A percentile compares a stretch with the other conserved stretches of the same genome.
phyloP scores from a whole-genome alignment of 257 asterid genomes.

The Verbascum thapsus region DNA sequence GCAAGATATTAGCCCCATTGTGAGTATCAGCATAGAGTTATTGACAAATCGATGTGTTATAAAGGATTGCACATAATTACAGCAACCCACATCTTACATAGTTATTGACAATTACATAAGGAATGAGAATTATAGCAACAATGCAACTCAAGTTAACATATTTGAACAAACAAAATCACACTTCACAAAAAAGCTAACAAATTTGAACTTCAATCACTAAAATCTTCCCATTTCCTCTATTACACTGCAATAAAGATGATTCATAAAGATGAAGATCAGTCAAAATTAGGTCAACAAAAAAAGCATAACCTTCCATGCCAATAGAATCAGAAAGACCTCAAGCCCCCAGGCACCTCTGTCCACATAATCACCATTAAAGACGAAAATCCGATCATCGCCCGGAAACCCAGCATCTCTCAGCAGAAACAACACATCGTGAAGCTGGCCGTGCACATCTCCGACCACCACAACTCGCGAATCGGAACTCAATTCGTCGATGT shows the following conservation, averaged over 20 bases:
- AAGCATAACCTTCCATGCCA: slow-evolving; percentile 99
- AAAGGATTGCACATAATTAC: background rate
- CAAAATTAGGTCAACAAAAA: too few species aligned
- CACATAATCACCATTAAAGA: slow-evolving; percentile 96
- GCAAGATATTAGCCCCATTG: slow-evolving; percentile 26
- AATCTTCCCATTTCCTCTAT: slow-evolving; percentile 16
- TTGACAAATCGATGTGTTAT: background rate
- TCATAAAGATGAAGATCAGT: too few species aligned
- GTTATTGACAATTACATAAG: background rate
- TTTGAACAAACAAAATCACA: slow-evolving; percentile 18
- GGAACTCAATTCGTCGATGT: slow-evolving; percentile 52
- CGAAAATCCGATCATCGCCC: slow-evolving; percentile 70
- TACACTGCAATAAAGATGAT: background rate
- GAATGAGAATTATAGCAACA: background rate
- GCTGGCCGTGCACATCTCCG: slow-evolving; percentile 96
- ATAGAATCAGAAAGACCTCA: slow-evolving; percentile 72
- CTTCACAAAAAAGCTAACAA: background rate
- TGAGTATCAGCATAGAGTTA: slow-evolving; percentile 17
- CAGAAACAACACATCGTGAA: slow-evolving; percentile 83
- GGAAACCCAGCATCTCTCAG: slow-evolving; percentile 81
- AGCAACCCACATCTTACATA: background rate
- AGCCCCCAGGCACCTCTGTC: slow-evolving; percentile 99
- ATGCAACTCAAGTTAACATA: slow-evolving; percentile 26
- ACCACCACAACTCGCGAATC: slow-evolving; percentile 74
- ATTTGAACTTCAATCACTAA: slow-evolving; percentile 18